A percentile compares a stretch with the other conserved stretches of the same genome.
Evolutionary conservation across 164 flowering plant species (phyloP).

Genomic region (Piper betle): DNA sequence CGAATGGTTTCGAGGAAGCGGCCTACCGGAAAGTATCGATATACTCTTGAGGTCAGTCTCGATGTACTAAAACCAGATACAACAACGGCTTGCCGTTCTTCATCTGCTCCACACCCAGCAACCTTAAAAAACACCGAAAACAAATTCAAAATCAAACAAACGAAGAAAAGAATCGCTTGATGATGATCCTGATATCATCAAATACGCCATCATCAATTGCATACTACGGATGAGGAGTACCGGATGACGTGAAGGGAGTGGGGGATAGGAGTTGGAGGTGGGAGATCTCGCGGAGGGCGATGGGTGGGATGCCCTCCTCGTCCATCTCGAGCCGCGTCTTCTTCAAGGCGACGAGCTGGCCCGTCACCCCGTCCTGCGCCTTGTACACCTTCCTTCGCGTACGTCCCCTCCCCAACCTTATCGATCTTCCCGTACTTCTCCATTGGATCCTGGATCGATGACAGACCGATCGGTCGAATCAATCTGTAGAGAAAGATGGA

Average conservation of each 20-base stretch:
- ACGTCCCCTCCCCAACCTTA: conserved; percentile 98
- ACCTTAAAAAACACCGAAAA: conserved; percentile 15
- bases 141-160: background rate
- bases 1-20: conserved; percentile 36
- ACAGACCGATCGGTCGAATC: background rate
- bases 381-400: conserved; percentile 99
- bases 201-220: too few relatives aligned
- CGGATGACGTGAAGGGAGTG: conserved; percentile 68
- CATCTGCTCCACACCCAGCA: conserved; percentile 80
- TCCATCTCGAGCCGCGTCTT: conserved; percentile 97
- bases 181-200: background rate
- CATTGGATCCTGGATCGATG: conserved; percentile 11
- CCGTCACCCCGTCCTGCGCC: conserved; percentile 73
- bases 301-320: conserved; percentile 98
- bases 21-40: conserved; percentile 74
- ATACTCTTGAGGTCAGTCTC: conserved; percentile 92
- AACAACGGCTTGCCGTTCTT: conserved; percentile 66
- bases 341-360: conserved; percentile 84
- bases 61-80: conserved; percentile 87
- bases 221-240: background rate
- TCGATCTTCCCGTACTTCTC: conserved; percentile 93
- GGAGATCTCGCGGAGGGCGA: conserved; percentile 90
- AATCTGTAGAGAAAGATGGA: background rate
- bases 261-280: conserved; percentile 89
- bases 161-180: background rate